Evolutionary conservation across 2,329 filamentous ascomycete genomes (phyloP), one percentile per base, ranked within the genome.

Genomic region (Hypoxylon sp.): DNA sequence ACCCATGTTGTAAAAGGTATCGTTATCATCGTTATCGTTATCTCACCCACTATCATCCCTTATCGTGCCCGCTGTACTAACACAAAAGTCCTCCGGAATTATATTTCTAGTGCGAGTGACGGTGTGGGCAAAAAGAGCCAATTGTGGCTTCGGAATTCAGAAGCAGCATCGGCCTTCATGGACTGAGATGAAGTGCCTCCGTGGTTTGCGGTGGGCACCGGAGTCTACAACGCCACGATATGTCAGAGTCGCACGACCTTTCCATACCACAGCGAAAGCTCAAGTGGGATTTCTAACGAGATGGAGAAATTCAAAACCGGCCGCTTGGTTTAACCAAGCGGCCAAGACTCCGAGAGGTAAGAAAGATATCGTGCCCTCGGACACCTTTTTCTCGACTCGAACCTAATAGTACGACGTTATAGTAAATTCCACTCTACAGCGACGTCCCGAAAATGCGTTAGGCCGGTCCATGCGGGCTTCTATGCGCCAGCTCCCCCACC

Each of bases 401-500:
- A 7, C 49, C 47, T 61, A 52, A 63, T 48, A 32, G 17, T 22
- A 24, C 17, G 13, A 47, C 1, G 24, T 26, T 26, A 46, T 11
- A 56, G 52, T 30, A 44, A 41, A 43, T 15, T 49, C 61, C 6
- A 37, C 47, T 22, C 39, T 56, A 48, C 30, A 17, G 11, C 24
- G 22, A 17, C n/a, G 24, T 28, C 48, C 37, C 5, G 17, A 49
- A 15, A 58, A 64, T 67, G 52, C n/a, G n/a, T 32, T 83, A 32
- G 73, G 82, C 26, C 82, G 84, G 61, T 79, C 84, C 53, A 77
- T 86, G 20, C 84, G 83, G 58, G 76, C 78, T 49, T 77, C 85
- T 20, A 84, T 87, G 82, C 84, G 85, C 59, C 80, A 83, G 13
- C 76, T 87, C 11, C 77, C 82, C 2, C 82, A 85, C 69, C 82